Base-by-base conservation (phyloP, 495 filamentous ascomycete genomes). In the Chaetomium cochliodes region DNA sequence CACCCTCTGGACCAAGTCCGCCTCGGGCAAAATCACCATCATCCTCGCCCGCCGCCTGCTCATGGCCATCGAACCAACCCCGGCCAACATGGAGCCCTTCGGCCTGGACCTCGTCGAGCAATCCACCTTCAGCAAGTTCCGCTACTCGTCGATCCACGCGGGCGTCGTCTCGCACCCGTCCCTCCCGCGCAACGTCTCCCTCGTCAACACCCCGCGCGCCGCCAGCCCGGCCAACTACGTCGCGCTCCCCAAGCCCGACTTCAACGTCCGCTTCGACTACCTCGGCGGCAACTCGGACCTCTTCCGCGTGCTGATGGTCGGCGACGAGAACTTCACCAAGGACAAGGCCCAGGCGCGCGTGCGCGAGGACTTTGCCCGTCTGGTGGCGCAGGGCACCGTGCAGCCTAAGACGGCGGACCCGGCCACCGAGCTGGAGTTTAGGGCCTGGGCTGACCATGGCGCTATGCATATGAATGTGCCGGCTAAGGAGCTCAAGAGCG, bases 281-380 rank as follows among this genome's bases (percentile, higher is more conserved):
- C 65, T 76, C 67, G 69, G 71, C 55, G 74, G 67, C 26, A 67
- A 51, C 60, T 44, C 73, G 11, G 66, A 73, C 37, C 62, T 65
- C 28, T 82, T 75, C 66, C 73, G 73, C 37, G 74, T 78, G 20
- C 73, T 78, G 50, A 65, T 81, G 42, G 71, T 78, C 28, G 78
- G 78, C 9, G 73, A 78, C 39, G 66, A 71, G 20, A 70, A 65
- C 18, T 63, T 69, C 4, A 64, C 52, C 53, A 62, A 49, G 51
- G 60, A 33, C 4, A 72, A 69, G 20, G 74, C 79, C 16, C 73
- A 78, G 67, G 44, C 25, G 0, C 50, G 76, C 30, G 64, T 75
- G 6, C 70, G 70, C 44, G 47, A 66, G 16, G 72, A 72, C 64
- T 70, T 80, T 49, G 64, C 65, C n/a, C 70, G 50, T 5, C 58